These are phyloP conservation scores for Plasmodium reichenowi DNA, from an alignment of 169 alveolate genomes.

Conservation along the genomic window DNA sequence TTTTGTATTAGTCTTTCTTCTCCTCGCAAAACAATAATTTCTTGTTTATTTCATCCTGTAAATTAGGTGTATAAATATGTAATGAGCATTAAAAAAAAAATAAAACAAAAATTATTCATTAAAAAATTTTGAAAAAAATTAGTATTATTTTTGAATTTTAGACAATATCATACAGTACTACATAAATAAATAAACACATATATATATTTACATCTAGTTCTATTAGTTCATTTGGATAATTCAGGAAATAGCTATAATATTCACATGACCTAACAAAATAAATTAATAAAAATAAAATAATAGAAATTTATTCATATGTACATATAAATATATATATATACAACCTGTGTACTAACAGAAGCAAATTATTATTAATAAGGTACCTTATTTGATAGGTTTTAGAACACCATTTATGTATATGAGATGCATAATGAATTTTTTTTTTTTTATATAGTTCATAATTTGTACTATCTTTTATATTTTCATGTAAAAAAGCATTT, in stretches of 20 bases:
- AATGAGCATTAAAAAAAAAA: background rate
- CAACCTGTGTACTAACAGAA: too few relatives aligned
- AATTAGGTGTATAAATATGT: background rate
- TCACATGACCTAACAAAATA: conserved; percentile 58
- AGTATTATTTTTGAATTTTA: too few relatives aligned
- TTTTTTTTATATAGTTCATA: conserved; percentile 31
- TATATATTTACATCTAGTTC: conserved; percentile 50
- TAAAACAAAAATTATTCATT: background rate
- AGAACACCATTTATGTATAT: conserved; percentile 77
- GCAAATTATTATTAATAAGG: background rate
- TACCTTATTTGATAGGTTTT: conserved; percentile 77
- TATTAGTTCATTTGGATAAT: conserved; percentile 36
- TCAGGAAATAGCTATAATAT: conserved; percentile 66
- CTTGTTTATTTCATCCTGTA: conserved; percentile 54
- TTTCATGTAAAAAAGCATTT: conserved; percentile 13
- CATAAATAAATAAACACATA: background rate
- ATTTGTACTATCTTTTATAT: conserved; percentile 40
- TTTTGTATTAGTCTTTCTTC: conserved; percentile 17
- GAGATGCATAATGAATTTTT: conserved; percentile 76
- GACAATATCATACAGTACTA: background rate
- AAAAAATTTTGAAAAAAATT: too few relatives aligned
- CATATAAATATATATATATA: too few relatives aligned
- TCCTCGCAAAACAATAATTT: conserved; percentile 44
- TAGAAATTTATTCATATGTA: too few relatives aligned
- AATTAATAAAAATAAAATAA: background rate